Conservation (phyloP, 805 yeast species). For the Kazachstania viticola region DNA sequence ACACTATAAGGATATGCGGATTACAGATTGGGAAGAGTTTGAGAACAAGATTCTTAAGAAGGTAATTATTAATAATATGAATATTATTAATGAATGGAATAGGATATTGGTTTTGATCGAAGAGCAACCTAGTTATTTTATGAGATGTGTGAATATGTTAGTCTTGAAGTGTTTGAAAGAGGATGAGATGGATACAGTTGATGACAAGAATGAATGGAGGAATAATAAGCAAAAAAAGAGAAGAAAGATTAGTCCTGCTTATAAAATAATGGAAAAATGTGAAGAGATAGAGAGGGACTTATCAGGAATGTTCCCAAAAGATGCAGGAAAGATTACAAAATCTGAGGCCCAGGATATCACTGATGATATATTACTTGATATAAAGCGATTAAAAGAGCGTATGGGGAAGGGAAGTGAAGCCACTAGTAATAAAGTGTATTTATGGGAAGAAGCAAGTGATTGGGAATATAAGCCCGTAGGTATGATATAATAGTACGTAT, state of each 20-base stretch:
- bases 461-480: conserved; percentile 55
- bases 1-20: conserved; percentile 4
- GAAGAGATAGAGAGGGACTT: background rate
- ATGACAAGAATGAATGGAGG: conserved; percentile 9
- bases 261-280: conserved; percentile 5
- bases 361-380: conserved; percentile 20
- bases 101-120: conserved; percentile 9
- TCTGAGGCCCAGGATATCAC: conserved; percentile 3
- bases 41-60: conserved; percentile 7
- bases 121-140: conserved; percentile 7
- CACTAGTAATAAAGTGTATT: background rate
- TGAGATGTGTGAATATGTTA: background rate
- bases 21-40: conserved; percentile 9
- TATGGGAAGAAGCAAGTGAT: conserved; percentile 7
- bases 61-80: conserved; percentile 7
- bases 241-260: conserved; percentile 4
- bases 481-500: conserved; percentile 13
- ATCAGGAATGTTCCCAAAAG: background rate
- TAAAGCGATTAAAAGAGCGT: conserved; percentile 22
- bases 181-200: background rate
- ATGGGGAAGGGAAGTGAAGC: conserved; percentile 3
- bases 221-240: conserved; percentile 15
- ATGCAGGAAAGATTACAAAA: background rate
- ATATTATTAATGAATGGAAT: conserved; percentile 8
- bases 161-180: too few relatives aligned